Percentiles rank a stretch among this genome's conserved stretches.
These are phyloP conservation scores for Raddia guianensis DNA, from an alignment of 176 grass and related monocot species.

Conservation along the genomic window DNA sequence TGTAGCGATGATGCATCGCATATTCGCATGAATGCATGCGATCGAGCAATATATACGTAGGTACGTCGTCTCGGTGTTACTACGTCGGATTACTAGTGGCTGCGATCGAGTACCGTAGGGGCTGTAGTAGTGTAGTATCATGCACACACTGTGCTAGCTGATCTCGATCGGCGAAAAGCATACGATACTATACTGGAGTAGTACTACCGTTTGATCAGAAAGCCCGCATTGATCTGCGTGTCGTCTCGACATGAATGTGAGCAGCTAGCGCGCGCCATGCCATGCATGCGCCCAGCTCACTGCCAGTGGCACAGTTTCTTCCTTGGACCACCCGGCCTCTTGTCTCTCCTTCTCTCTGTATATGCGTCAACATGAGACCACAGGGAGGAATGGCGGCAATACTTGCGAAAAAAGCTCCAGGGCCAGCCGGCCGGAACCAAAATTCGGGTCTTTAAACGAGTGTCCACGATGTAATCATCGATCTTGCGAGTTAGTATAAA, in stretches of 20 bases:
- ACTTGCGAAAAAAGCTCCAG: constrained; percentile 37
- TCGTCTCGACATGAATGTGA: constrained; percentile 50
- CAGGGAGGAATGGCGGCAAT: not conserved
- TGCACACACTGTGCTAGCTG: not conserved
- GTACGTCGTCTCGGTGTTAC: too few species aligned
- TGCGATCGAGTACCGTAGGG: too few species aligned
- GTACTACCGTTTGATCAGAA: not conserved
- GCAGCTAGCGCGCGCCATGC: constrained; percentile 31
- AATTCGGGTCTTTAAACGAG: constrained; percentile 10
- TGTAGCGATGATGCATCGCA: not conserved
- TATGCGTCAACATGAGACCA: not conserved
- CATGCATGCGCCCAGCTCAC: constrained; percentile 45
- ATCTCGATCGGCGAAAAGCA: constrained; percentile 33
- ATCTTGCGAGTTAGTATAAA: too few species aligned
- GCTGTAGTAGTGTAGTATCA: too few species aligned
- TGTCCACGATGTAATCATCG: too few species aligned
- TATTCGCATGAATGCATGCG: too few species aligned
- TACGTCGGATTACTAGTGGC: too few species aligned
- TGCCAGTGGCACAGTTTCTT: not conserved
- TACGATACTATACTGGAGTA: too few species aligned
- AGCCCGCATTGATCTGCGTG: constrained; percentile 30
- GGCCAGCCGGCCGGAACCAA: constrained; percentile 19
- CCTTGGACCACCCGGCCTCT: constrained; percentile 19
- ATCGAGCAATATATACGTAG: too few species aligned
- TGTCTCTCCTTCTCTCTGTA: not conserved